Conservation (phyloP, 2,329 filamentous ascomycete genomes). For the Aspergillus sp. region DNA sequence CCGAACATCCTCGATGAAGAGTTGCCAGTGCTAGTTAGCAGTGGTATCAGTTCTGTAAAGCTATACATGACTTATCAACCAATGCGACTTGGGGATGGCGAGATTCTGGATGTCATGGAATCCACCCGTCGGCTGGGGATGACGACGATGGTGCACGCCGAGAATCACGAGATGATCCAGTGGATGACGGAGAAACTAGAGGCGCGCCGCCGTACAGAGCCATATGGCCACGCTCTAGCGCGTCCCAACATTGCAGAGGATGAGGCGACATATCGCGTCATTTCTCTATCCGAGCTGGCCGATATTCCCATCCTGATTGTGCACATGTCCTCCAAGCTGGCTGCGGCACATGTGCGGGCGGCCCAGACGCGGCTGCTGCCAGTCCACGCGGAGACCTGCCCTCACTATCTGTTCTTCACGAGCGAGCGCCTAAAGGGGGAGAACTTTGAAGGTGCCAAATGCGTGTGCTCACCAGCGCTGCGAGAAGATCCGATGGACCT, state of each 20-base stretch:
- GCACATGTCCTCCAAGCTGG: constrained; percentile 53
- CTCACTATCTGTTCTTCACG: constrained; percentile 59
- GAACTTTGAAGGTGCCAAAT: constrained; percentile 52
- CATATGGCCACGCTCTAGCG: constrained; percentile 46
- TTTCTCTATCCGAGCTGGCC: constrained; percentile 52
- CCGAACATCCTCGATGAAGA: constrained; percentile 40
- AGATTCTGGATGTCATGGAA: constrained; percentile 48
- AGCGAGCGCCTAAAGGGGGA: constrained; percentile 48
- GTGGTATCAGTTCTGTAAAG: constrained; percentile 50
- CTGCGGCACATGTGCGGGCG: constrained; percentile 51
- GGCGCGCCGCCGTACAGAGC: constrained; percentile 26
- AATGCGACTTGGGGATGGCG: constrained; percentile 42
- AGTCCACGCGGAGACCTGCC: constrained; percentile 60
- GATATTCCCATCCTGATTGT: constrained; percentile 57
- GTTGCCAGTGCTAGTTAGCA: constrained; percentile 36
- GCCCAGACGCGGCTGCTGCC: constrained; percentile 56
- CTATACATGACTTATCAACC: constrained; percentile 53
- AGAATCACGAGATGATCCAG: constrained; percentile 37
- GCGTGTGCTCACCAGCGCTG: constrained; percentile 56
- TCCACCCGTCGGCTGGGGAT: constrained; percentile 43
- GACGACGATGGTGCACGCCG: constrained; percentile 52
- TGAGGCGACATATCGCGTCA: constrained; percentile 53
- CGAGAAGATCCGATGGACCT: constrained; percentile 51
- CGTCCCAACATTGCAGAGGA: constrained; percentile 45
- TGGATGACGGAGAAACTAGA: neutral